Evolutionary conservation across 768 basidiomycete species (phyloP).

Genomic region (Auricularia heimuer): DNA sequence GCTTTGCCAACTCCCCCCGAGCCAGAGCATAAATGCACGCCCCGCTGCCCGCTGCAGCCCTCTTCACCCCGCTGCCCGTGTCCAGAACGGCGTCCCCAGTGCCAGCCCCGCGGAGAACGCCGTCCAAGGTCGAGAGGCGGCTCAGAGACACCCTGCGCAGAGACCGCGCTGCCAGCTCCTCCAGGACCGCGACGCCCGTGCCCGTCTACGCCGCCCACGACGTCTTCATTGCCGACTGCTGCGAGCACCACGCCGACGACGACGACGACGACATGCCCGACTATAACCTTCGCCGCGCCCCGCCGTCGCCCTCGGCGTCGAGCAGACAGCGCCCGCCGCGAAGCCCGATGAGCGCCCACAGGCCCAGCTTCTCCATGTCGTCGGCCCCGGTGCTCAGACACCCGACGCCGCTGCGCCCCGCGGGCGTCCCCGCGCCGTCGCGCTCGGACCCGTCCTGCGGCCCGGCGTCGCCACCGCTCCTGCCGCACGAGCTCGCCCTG

Average conservation of each 20-base stretch:
- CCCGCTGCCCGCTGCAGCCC: not conserved
- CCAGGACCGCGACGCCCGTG: constrained; percentile 19
- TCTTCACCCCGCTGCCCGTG: not conserved
- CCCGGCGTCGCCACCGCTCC: constrained; percentile 20
- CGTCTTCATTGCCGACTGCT: constrained; percentile 13
- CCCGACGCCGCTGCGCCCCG: not conserved
- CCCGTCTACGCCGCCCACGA: constrained; percentile 8
- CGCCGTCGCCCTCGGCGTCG: not conserved
- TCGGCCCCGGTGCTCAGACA: not conserved
- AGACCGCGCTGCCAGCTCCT: constrained; percentile 13
- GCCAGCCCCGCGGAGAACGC: constrained; percentile 11
- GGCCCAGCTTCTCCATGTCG: not conserved
- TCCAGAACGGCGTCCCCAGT: not conserved
- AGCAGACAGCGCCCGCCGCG: not conserved
- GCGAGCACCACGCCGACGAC: constrained; percentile 19
- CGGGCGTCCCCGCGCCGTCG: not conserved
- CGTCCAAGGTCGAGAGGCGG: constrained; percentile 45
- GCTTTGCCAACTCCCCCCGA: not conserved
- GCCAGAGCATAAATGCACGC: not conserved
- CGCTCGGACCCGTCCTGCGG: constrained; percentile 7
- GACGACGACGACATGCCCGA: constrained; percentile 18
- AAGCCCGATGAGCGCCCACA: not conserved
- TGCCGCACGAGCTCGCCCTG: constrained; percentile 46
- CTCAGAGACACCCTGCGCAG: constrained; percentile 45
- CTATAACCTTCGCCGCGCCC: not conserved